Conservation (phyloP, 768 basidiomycete genomes). For the Postia placenta region DNA sequence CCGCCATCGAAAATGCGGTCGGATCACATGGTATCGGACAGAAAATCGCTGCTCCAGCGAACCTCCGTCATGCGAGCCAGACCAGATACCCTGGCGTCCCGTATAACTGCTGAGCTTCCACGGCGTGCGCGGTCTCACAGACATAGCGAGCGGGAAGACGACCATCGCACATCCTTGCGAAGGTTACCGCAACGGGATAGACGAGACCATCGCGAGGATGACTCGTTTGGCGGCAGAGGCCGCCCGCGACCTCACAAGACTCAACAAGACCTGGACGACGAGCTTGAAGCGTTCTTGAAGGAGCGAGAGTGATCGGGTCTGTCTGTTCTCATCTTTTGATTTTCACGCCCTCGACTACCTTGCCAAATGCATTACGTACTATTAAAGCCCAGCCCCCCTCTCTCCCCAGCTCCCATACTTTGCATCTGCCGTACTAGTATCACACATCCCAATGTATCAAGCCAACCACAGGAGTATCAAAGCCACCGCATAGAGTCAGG, state of each 20-base stretch:
- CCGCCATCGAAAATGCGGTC: conserved; percentile 63
- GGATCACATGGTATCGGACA: conserved; percentile 49
- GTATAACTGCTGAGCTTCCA: conserved; percentile 40
- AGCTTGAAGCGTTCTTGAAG: conserved; percentile 73
- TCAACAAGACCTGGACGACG: conserved; percentile 76
- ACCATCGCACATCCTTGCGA: conserved; percentile 18
- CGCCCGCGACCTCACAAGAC: conserved; percentile 46
- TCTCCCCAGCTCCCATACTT: too few species aligned
- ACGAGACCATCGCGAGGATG: conserved; percentile 13
- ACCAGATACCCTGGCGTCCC: conserved; percentile 33
- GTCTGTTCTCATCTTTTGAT: too few species aligned
- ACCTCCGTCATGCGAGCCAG: conserved; percentile 42
- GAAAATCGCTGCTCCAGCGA: conserved; percentile 50
- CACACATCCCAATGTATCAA: too few species aligned
- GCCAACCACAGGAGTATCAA: too few species aligned
- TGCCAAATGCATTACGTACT: too few species aligned
- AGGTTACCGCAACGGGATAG: conserved; percentile 4
- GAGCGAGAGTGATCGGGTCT: conserved; percentile 38
- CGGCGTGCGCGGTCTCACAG: conserved; percentile 29
- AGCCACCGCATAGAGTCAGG: too few species aligned
- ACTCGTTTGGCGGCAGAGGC: conserved; percentile 26
- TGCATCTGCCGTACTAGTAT: too few species aligned
- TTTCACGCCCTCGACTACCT: too few species aligned
- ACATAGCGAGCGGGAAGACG: conserved; percentile 14
- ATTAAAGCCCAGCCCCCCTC: too few species aligned